phyloP scores from a whole-genome alignment of 2,329 filamentous ascomycete genomes.

The Trichophyton benhamiae region DNA sequence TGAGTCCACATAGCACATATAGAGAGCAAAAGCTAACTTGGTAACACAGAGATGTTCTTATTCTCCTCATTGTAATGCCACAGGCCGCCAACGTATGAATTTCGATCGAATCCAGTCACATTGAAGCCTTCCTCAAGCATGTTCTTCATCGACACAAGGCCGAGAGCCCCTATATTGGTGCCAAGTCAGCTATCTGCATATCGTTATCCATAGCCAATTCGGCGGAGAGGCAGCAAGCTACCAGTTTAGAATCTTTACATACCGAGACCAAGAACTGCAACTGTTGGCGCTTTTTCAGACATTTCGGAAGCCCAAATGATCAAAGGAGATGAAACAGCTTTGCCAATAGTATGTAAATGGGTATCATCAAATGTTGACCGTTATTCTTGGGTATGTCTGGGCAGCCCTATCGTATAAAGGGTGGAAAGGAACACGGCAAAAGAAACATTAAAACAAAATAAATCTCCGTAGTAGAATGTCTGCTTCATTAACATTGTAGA shows the following conservation, averaged over 20 bases:
- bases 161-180: constrained; percentile 20
- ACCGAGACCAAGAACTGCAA: neutral
- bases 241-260: neutral
- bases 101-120: constrained; percentile 34
- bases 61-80: constrained; percentile 34
- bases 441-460: neutral
- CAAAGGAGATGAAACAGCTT: neutral
- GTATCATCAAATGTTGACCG: neutral
- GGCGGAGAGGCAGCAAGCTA: neutral
- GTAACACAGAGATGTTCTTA: constrained; percentile 17
- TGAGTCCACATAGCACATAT: neutral
- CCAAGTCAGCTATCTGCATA: neutral
- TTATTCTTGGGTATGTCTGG: neutral
- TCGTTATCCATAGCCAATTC: neutral
- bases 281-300: neutral
- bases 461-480: neutral
- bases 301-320: neutral
- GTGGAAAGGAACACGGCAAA: neutral
- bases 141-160: constrained; percentile 34
- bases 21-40: constrained; percentile 19
- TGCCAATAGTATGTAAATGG: neutral
- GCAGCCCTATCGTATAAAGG: neutral
- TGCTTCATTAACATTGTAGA: neutral
- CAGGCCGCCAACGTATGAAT: constrained; percentile 32
- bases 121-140: constrained; percentile 36